These are phyloP conservation scores for Rubia yunnanensis DNA, from an alignment of 257 asterid genomes.

Conservation along the genomic window DNA sequence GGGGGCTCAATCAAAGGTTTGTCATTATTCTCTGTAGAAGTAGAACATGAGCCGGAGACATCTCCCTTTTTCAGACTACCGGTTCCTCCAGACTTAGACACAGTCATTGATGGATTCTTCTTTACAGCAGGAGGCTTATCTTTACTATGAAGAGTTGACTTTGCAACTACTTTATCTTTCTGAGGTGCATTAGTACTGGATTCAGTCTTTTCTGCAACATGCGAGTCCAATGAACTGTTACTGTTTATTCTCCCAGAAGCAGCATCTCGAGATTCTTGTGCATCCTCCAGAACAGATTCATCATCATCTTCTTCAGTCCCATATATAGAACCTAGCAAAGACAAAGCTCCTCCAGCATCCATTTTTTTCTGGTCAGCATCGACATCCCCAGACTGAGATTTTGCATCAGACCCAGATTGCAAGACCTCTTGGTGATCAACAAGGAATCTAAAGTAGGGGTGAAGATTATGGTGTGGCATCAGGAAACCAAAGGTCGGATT, in stretches of 20 bases:
- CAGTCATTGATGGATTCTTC: constrained; percentile 41
- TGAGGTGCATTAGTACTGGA: constrained; percentile 20
- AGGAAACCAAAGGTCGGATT: constrained; percentile 91
- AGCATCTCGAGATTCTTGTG: constrained; percentile 18
- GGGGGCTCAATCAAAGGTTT: constrained; percentile 66
- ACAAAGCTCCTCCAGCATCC: constrained; percentile 61
- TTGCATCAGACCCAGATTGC: constrained; percentile 38
- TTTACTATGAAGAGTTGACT: constrained; percentile 33
- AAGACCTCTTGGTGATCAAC: constrained; percentile 72
- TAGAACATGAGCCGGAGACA: constrained; percentile 23
- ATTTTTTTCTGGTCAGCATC: constrained; percentile 20
- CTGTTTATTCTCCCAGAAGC: constrained; percentile 18
- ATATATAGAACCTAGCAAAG: constrained; percentile 86
- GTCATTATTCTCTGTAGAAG: constrained; percentile 30
- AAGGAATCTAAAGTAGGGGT: constrained; percentile 79
- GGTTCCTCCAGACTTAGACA: constrained; percentile 33
- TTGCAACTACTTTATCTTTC: constrained; percentile 29
- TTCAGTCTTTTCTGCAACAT: constrained; percentile 26
- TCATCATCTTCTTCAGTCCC: constrained; percentile 82
- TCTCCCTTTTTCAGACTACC: constrained; percentile 32
- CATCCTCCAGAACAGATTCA: constrained; percentile 34
- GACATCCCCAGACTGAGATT: constrained; percentile 30
- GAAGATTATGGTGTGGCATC: constrained; percentile 86
- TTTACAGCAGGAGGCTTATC: constrained; percentile 41
- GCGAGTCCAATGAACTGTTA: constrained; percentile 19